Evolutionary conservation across 129 eudicot species (phyloP).

Genomic region (Solidago caesia): DNA sequence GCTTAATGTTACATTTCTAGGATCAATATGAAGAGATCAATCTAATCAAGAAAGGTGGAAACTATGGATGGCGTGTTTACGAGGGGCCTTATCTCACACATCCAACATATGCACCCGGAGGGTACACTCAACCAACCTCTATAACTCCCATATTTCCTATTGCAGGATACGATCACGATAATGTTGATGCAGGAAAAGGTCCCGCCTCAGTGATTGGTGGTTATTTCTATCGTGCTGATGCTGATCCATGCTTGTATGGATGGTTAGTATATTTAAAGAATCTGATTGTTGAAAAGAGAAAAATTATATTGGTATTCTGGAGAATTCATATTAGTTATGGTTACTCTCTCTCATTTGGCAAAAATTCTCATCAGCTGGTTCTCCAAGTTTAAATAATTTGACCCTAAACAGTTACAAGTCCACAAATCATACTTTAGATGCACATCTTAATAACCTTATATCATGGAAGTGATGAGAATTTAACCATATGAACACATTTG

Average conservation of each 20-base stretch:
- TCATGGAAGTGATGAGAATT: neutral
- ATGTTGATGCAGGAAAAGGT: slow-evolving; percentile 47
- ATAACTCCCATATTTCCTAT: slow-evolving; percentile 65
- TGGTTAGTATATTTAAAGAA: slow-evolving; percentile 43
- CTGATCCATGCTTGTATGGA: slow-evolving; percentile 83
- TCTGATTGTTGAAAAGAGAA: neutral
- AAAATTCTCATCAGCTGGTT: no score
- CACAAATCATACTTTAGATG: no score
- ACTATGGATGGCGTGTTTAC: slow-evolving; percentile 83
- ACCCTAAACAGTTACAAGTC: no score
- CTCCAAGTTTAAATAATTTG: no score
- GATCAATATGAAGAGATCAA: slow-evolving; percentile 77
- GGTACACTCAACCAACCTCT: slow-evolving; percentile 52
- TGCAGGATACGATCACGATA: slow-evolving; percentile 70
- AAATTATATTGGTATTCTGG: neutral
- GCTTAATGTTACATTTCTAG: slow-evolving; percentile 25
- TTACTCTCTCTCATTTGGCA: no score
- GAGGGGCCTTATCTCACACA: slow-evolving; percentile 60
- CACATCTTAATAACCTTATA: neutral
- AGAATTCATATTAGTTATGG: no score
- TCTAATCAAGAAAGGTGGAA: slow-evolving; percentile 63
- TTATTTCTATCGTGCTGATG: slow-evolving; percentile 50
- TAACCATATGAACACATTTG: neutral
- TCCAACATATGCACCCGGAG: slow-evolving; percentile 51
- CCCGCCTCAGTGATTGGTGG: slow-evolving; percentile 88